These are phyloP conservation scores for Peronospora destructor DNA, from an alignment of 352 stramenopile genomes.

Conservation along the genomic window DNA sequence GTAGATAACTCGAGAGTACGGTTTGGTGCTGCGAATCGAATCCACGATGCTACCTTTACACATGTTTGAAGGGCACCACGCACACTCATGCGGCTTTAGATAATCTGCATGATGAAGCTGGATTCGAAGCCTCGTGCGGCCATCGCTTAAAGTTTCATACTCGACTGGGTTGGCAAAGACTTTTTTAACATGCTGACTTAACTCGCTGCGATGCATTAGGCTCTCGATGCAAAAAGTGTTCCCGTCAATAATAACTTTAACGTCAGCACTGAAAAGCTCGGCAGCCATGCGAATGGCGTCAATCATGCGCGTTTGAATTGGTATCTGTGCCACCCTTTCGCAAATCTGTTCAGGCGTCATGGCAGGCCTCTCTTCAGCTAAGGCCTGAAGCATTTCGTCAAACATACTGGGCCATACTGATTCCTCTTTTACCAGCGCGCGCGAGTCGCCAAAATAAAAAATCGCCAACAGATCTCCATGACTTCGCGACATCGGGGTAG, in stretches of 20 bases:
- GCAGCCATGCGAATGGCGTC: conserved; percentile 49
- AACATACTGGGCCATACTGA: no score
- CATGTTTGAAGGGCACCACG: conserved; percentile 63
- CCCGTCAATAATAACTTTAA: conserved; percentile 66
- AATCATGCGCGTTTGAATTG: conserved; percentile 54
- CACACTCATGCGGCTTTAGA: conserved; percentile 40
- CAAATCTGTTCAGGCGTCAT: no score
- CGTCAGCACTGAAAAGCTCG: conserved; percentile 30
- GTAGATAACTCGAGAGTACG: conserved; percentile 53
- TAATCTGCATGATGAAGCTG: conserved; percentile 42
- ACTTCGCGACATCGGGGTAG: conserved; percentile 1
- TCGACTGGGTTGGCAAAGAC: conserved; percentile 44
- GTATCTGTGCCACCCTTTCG: no score
- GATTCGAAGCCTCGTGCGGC: conserved; percentile 36
- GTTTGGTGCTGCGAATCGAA: conserved; percentile 28
- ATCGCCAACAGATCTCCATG: conserved; percentile 15
- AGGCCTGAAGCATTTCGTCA: no score
- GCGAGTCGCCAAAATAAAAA: conserved; percentile 51
- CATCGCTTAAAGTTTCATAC: conserved; percentile 22
- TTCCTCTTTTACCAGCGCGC: conserved; percentile 45
- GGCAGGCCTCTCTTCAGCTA: no score
- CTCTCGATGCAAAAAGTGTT: conserved; percentile 77
- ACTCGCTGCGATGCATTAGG: conserved; percentile 39
- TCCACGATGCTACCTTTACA: conserved; percentile 74
- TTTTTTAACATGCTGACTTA: conserved; percentile 30